Conservation (phyloP, 805 yeast genomes). For the Nakazawaea anatomiae region DNA sequence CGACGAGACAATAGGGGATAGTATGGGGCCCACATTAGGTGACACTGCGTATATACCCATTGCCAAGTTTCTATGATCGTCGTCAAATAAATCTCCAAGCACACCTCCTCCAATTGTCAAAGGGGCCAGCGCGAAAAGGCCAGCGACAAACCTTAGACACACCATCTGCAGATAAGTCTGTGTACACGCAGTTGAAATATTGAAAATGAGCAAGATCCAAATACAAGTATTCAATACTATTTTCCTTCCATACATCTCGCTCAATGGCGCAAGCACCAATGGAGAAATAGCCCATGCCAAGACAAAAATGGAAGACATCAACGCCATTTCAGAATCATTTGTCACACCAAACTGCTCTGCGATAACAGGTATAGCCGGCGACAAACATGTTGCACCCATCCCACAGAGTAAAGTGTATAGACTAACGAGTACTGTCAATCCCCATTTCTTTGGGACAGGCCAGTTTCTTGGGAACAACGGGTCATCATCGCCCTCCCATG, state of each 20-base stretch:
- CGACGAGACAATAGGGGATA: neutral
- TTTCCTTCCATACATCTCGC: slow-evolving; percentile 60
- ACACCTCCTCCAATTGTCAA: slow-evolving; percentile 66
- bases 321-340: slow-evolving; percentile 35
- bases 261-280: slow-evolving; percentile 56
- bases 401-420: slow-evolving; percentile 54
- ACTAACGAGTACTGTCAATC: slow-evolving; percentile 41
- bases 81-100: slow-evolving; percentile 52
- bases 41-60: slow-evolving; percentile 37
- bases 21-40: neutral
- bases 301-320: slow-evolving; percentile 58
- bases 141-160: slow-evolving; percentile 55
- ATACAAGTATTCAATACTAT: slow-evolving; percentile 47
- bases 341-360: slow-evolving; percentile 36
- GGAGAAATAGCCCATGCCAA: slow-evolving; percentile 70
- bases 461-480: slow-evolving; percentile 61
- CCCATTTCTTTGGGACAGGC: slow-evolving; percentile 35
- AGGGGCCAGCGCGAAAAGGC: slow-evolving; percentile 61
- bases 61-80: slow-evolving; percentile 45
- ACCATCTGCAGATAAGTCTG: slow-evolving; percentile 47
- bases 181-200: slow-evolving; percentile 57
- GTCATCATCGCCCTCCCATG: slow-evolving; percentile 62
- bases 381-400: slow-evolving; percentile 52
- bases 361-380: slow-evolving; percentile 53
- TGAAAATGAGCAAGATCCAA: slow-evolving; percentile 41